A percentile compares a stretch with the other conserved stretches of the same genome.
Evolutionary conservation across 2,329 filamentous ascomycete genomes (phyloP).

Genomic region (Penicillium sumatraense): DNA sequence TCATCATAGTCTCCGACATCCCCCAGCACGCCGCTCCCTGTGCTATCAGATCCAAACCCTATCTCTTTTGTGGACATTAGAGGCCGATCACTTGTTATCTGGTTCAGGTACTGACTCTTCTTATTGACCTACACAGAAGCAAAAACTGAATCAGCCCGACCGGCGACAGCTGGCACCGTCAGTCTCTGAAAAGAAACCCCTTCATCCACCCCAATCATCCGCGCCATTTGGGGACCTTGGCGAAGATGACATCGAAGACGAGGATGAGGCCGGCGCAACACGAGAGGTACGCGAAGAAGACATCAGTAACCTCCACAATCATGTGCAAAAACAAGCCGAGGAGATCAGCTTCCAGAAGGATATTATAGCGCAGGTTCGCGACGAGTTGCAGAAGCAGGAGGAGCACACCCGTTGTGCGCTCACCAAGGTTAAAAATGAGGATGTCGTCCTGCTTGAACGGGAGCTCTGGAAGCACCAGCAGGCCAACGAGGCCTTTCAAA

Average conservation of each 20-base stretch:
- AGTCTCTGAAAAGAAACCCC: constrained; percentile 34
- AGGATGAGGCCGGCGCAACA: constrained; percentile 59
- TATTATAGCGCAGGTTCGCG: constrained; percentile 82
- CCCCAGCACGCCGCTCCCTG: constrained; percentile 71
- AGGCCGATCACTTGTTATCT: constrained; percentile 38
- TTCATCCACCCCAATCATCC: no score
- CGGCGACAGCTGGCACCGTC: constrained; percentile 41
- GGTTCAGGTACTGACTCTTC: constrained; percentile 40
- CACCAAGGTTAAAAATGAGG: constrained; percentile 80
- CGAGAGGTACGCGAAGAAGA: constrained; percentile 73
- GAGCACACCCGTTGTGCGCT: constrained; percentile 82
- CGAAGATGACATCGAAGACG: constrained; percentile 42
- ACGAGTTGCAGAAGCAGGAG: constrained; percentile 84
- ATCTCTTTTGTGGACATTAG: constrained; percentile 40
- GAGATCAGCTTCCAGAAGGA: constrained; percentile 86
- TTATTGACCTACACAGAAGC: constrained; percentile 41
- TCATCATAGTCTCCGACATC: constrained; percentile 70
- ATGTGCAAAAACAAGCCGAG: constrained; percentile 91
- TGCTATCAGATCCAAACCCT: constrained; percentile 61
- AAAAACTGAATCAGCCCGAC: constrained; percentile 42
- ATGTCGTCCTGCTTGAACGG: constrained; percentile 85
- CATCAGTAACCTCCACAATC: constrained; percentile 82
- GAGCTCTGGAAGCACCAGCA: constrained; percentile 97
- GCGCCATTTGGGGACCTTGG: constrained; percentile 33
- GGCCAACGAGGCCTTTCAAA: constrained; percentile 98